phyloP scores from a whole-genome alignment of 129 eudicot genomes.

The Gnaphalium uliginosum region DNA sequence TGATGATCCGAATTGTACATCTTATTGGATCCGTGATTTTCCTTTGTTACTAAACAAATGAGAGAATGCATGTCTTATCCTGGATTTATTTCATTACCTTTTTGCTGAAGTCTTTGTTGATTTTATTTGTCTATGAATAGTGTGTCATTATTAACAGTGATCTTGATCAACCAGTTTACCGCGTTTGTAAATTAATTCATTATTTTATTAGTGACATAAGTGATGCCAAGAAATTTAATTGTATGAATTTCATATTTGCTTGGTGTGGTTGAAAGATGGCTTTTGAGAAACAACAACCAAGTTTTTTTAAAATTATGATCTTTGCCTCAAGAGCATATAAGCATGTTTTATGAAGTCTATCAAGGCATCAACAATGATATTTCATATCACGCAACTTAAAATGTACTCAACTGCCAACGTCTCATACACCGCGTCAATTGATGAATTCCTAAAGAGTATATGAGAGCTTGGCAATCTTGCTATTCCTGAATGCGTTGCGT shows the following conservation, averaged over 20 bases:
- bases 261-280: not conserved
- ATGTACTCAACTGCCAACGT: not conserved
- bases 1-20: slow-evolving; percentile 30
- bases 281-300: not conserved
- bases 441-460: not conserved
- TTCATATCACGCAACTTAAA: not conserved
- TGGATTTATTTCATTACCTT: slow-evolving; percentile 8
- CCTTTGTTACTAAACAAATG: slow-evolving; percentile 31
- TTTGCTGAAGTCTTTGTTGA: slow-evolving; percentile 7
- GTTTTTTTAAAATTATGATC: not conserved
- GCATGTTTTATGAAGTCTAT: not conserved
- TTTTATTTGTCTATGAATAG: not conserved
- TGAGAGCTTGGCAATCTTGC: not conserved
- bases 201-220: not conserved
- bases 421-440: not conserved
- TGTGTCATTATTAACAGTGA: not conserved
- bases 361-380: not conserved
- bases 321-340: no score
- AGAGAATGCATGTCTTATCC: slow-evolving; percentile 17
- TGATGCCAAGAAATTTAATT: not conserved
- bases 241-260: not conserved
- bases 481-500: slow-evolving; percentile 5
- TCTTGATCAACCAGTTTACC: not conserved
- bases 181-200: not conserved
- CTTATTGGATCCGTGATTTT: slow-evolving; percentile 23